Evolutionary conservation across 306 rosid genomes (phyloP), one percentile per base, ranked within the genome.

Genomic region (Prunus armeniaca): DNA sequence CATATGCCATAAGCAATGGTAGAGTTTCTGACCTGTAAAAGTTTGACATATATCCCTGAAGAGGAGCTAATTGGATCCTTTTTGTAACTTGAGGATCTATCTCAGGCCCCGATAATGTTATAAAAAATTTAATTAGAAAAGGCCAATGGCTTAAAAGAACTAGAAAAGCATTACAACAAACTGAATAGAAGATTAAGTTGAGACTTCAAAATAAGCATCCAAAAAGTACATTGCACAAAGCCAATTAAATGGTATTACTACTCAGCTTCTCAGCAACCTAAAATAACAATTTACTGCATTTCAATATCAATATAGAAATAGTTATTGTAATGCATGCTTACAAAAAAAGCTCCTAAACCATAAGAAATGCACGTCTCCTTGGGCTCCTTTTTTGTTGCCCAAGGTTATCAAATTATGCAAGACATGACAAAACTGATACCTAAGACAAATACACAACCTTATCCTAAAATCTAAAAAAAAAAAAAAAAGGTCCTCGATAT

Each of bases 11-110:
- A 61, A 47, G 73, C 75, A 71, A 57, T 18, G 51, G 80, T 76
- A 81, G 74, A 80, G 77, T 56, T 74, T 66, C 93, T 49, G 30
- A 94, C 98, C 97, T 90, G 88, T 86, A 94, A 87, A 92, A 89
- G 47, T 74, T 89, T 47, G 95, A 87, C 83, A 94, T 80, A 74
- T 76, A 89, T 81, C 85, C 89, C 84, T 94, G 98, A 84, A 88
- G 83, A 70, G 74, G 77, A 80, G 96, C 88, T 77, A 85, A 79
- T 67, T 87, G 93, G 72, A 74, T 81, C 69, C 58, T 84, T 46
- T 83, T 81, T 76, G 80, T 81, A 79, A 68, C 76, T 73, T 76
- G 79, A 69, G 71, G 78, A 74, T 77, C 87, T 81, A 55, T 67
- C 67, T 11, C 74, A 50, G 72, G 80, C 79, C 71, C 93, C 98